Conservation (phyloP, 78 protist genomes). For the Dictyostelium brefeldianum region DNA sequence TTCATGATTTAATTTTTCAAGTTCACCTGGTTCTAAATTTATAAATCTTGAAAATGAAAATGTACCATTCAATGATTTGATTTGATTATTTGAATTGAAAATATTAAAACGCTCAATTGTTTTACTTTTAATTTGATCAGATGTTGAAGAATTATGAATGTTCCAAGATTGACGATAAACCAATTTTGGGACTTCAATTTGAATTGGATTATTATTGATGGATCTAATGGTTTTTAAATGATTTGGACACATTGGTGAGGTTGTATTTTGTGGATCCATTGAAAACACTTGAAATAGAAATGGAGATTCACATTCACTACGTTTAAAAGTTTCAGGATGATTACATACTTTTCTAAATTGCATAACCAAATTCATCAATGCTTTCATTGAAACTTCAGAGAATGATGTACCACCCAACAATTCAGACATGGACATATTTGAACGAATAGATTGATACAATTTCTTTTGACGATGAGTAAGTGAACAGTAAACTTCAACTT, state of each 20-base stretch:
- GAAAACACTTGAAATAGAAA: constrained; percentile 48
- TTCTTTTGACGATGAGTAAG: constrained; percentile 89
- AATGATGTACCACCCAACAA: constrained; percentile 35
- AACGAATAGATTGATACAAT: constrained; percentile 80
- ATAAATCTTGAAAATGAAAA: constrained; percentile 61
- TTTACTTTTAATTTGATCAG: neutral
- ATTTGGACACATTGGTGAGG: constrained; percentile 16
- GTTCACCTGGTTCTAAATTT: constrained; percentile 56
- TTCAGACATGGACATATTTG: constrained; percentile 82
- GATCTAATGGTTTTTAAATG: neutral
- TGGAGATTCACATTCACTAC: constrained; percentile 82
- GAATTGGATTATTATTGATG: constrained; percentile 56
- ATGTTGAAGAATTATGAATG: neutral
- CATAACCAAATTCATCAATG: constrained; percentile 95
- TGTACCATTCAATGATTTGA: neutral
- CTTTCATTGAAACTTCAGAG: constrained; percentile 63
- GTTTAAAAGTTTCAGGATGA: constrained; percentile 96
- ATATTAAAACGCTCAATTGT: constrained; percentile 18
- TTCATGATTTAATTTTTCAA: neutral
- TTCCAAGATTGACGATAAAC: constrained; percentile 33
- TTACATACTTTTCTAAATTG: constrained; percentile 96
- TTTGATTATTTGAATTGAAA: neutral
- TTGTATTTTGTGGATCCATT: neutral
- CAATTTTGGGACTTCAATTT: constrained; percentile 40
- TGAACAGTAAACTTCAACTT: constrained; percentile 83